These are phyloP conservation scores for Cladophialophora yegresii DNA, from an alignment of 2,329 filamentous ascomycete genomes.

Conservation along the genomic window DNA sequence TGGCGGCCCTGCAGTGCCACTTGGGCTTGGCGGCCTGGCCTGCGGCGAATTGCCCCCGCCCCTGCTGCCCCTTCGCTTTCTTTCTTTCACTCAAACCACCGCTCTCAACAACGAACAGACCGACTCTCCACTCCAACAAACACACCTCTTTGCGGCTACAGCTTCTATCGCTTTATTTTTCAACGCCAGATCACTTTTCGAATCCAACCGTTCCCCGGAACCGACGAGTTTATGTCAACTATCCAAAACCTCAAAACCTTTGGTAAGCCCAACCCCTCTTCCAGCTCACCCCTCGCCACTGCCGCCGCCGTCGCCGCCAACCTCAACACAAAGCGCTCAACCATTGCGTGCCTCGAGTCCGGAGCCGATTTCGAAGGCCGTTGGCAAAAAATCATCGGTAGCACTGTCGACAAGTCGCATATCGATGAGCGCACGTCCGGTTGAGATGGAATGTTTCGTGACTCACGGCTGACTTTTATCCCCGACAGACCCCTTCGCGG, in stretches of 20 bases:
- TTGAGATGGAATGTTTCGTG: slow-evolving; percentile 1
- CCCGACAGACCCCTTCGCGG: slow-evolving; percentile 99
- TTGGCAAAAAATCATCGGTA: not conserved
- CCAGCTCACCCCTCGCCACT: slow-evolving; percentile 21
- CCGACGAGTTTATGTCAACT: slow-evolving; percentile 81
- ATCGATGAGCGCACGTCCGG: not conserved
- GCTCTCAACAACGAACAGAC: slow-evolving; percentile 15
- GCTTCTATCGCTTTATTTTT: slow-evolving; percentile 3
- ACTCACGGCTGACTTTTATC: slow-evolving; percentile 23
- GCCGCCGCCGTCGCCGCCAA: slow-evolving; percentile 6
- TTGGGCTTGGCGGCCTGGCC: not conserved
- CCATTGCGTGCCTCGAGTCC: slow-evolving; percentile 13
- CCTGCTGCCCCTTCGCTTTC: not conserved
- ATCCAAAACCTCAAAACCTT: slow-evolving; percentile 98
- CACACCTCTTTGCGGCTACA: slow-evolving; percentile 10
- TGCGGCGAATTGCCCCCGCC: not conserved
- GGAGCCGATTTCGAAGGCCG: too few relatives aligned
- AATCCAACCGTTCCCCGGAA: slow-evolving; percentile 17
- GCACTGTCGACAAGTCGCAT: not conserved
- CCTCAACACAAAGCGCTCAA: not conserved
- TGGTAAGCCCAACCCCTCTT: slow-evolving; percentile 62
- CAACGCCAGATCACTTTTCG: not conserved
- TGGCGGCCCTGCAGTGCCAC: not conserved
- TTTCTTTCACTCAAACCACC: not conserved
- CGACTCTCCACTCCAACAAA: slow-evolving; percentile 24